phyloP scores from a whole-genome alignment of 371 early-diverging fungal species.

The Lichtheimia corymbifera region DNA sequence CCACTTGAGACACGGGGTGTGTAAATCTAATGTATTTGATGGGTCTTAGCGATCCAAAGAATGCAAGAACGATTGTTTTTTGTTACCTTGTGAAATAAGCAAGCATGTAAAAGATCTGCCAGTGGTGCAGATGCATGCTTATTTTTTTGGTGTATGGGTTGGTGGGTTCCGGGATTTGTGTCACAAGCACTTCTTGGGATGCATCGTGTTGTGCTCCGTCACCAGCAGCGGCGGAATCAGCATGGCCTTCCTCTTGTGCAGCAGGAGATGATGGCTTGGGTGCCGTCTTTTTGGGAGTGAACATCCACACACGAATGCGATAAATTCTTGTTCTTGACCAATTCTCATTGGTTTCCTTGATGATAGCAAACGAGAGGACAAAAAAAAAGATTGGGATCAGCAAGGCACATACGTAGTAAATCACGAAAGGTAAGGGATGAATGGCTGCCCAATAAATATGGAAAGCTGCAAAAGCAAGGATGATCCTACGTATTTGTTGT shows the following conservation, averaged over 20 bases:
- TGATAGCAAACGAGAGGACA: conserved; percentile 29
- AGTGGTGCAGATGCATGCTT: conserved; percentile 78
- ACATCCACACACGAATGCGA: conserved; percentile 3
- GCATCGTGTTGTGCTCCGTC: conserved; percentile 17
- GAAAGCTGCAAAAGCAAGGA: conserved; percentile 59
- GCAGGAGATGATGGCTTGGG: background rate
- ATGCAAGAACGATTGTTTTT: background rate
- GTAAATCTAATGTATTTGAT: conserved; percentile 52
- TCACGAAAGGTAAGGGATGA: conserved; percentile 39
- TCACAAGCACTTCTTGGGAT: no score
- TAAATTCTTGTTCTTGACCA: conserved; percentile 29
- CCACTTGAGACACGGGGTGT: conserved; percentile 69
- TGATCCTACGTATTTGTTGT: conserved; percentile 29
- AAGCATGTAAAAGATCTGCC: conserved; percentile 86
- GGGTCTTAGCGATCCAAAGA: background rate
- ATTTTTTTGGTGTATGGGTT: conserved; percentile 26
- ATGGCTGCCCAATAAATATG: conserved; percentile 58
- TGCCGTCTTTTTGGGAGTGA: background rate
- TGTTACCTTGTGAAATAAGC: conserved; percentile 75
- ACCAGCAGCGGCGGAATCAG: background rate
- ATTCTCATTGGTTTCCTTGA: conserved; percentile 50
- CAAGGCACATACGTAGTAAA: conserved; percentile 61
- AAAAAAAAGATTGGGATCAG: conserved; percentile 57
- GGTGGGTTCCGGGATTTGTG: conserved; percentile 11
- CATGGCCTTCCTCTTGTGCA: conserved; percentile 6